Conservation (phyloP, 768 basidiomycete genomes). For the Pleurotus pulmonarius region DNA sequence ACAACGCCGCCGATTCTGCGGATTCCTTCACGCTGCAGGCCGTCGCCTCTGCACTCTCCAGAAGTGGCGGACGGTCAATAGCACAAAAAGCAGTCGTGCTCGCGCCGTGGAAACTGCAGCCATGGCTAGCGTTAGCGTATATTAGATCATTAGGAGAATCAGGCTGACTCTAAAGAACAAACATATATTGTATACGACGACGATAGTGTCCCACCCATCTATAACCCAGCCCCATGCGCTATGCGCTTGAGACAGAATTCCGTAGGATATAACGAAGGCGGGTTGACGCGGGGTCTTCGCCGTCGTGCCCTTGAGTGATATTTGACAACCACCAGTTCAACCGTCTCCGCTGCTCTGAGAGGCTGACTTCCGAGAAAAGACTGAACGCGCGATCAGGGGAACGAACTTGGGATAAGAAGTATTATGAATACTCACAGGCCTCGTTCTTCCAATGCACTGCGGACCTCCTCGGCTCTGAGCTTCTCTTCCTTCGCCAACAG, state of each 20-base stretch:
- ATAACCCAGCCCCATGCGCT: neutral
- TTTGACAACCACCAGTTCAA: conserved; percentile 59
- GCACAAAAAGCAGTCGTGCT: conserved; percentile 67
- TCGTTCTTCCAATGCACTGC: conserved; percentile 69
- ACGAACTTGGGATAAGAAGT: neutral
- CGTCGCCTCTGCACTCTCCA: conserved; percentile 27
- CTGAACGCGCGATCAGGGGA: conserved; percentile 17
- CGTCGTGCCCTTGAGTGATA: conserved; percentile 6
- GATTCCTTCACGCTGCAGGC: conserved; percentile 48
- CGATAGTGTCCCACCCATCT: too few species aligned
- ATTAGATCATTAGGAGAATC: conserved; percentile 28
- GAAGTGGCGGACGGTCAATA: conserved; percentile 24
- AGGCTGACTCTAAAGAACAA: neutral
- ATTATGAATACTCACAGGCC: conserved; percentile 56
- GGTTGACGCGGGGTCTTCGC: conserved; percentile 13
- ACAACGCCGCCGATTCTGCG: conserved; percentile 31
- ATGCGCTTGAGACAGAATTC: conserved; percentile 7
- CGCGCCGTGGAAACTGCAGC: conserved; percentile 44
- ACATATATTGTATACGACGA: too few species aligned
- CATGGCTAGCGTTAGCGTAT: conserved; percentile 63
- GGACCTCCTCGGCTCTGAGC: conserved; percentile 52
- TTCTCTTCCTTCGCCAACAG: conserved; percentile 50
- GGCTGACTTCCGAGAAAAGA: conserved; percentile 32
- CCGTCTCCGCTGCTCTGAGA: conserved; percentile 43
- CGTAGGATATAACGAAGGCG: conserved; percentile 12